Conservation (phyloP, 2,329 filamentous ascomycete species). For the Metarhizium brunneum region DNA sequence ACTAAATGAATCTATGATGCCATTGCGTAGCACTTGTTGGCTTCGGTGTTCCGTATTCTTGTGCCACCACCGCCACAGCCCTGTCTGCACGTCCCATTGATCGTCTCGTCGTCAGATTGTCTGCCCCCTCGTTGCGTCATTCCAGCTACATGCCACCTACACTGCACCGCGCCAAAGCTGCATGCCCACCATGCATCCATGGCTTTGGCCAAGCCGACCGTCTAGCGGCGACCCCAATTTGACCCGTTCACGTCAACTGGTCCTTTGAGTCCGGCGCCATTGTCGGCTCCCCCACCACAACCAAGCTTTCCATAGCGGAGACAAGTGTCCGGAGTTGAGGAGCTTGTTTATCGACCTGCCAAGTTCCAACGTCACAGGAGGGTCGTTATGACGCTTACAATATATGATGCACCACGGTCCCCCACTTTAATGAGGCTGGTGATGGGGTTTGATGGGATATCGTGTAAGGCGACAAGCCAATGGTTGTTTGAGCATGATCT, state of each 20-base stretch:
- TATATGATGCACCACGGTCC: neutral
- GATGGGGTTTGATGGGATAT: neutral
- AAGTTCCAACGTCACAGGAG: constrained; percentile 5
- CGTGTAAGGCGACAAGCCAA: neutral
- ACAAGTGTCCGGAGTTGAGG: neutral
- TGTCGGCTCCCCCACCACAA: neutral
- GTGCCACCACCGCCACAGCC: neutral
- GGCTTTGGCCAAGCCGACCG: too few relatives aligned
- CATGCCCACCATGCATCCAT: too few relatives aligned
- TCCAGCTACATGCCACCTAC: neutral
- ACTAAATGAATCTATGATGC: neutral
- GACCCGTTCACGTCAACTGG: neutral
- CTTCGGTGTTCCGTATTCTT: neutral
- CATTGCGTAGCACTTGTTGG: neutral
- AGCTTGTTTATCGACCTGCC: neutral
- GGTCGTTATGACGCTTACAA: constrained; percentile 6
- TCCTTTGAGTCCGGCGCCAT: neutral
- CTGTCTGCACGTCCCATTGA: neutral
- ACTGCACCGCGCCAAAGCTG: too few relatives aligned
- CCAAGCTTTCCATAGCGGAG: constrained; percentile 3
- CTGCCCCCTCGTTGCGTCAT: constrained; percentile 2
- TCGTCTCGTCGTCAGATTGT: neutral
- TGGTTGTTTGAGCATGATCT: neutral
- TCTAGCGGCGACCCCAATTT: neutral
- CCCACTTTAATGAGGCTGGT: constrained; percentile 1